Percentiles rank a stretch among this genome's conserved stretches.
Conservation (phyloP, 768 basidiomycete genomes). For the Boletus edulis region DNA sequence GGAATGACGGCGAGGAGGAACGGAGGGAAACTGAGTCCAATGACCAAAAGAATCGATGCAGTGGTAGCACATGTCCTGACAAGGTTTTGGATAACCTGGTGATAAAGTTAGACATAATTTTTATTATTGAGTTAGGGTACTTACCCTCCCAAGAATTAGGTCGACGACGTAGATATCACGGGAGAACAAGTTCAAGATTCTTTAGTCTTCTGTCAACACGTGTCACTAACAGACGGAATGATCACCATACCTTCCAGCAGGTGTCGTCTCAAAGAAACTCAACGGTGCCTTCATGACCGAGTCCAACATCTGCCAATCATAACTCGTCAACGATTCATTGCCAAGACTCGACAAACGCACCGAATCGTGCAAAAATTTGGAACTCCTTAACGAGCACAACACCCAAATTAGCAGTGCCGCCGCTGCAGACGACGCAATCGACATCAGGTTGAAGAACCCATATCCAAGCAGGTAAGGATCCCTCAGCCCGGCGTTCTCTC, state of each 20-base stretch:
- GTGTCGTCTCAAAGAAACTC: conserved; percentile 88
- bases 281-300: conserved; percentile 82
- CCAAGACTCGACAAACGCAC: conserved; percentile 37
- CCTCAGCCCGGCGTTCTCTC: conserved; percentile 55
- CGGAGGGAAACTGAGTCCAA: conserved; percentile 77
- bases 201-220: conserved; percentile 21
- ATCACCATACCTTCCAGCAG: conserved; percentile 65
- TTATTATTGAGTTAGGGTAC: not conserved
- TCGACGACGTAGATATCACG: conserved; percentile 87
- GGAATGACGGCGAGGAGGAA: conserved; percentile 78
- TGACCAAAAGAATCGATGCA: conserved; percentile 64
- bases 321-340: not conserved
- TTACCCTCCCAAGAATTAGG: conserved; percentile 68
- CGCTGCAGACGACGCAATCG: conserved; percentile 51
- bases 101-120: not conserved
- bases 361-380: conserved; percentile 72
- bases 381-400: conserved; percentile 70
- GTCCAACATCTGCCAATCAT: conserved; percentile 60
- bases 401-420: conserved; percentile 73
- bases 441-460: conserved; percentile 62
- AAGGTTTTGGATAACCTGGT: conserved; percentile 60
- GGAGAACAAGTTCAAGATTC: conserved; percentile 89
- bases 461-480: conserved; percentile 60
- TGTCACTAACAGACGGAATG: not conserved
- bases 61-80: conserved; percentile 62